Evolutionary conservation across 257 asterid genomes (phyloP), one percentile per base, ranked within the genome.

Genomic region (Lavandula angustifolia): DNA sequence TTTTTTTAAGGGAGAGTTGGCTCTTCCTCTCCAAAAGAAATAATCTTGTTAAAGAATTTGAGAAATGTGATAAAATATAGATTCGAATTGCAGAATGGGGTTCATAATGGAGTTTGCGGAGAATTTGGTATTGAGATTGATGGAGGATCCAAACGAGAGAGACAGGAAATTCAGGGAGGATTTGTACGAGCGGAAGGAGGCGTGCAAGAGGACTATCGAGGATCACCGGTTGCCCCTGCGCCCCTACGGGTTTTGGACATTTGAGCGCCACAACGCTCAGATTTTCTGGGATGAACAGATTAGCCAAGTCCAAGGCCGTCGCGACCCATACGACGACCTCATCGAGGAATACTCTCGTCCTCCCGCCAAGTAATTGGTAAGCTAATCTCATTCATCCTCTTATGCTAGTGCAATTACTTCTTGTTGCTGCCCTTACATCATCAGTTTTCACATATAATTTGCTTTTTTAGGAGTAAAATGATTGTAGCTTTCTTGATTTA

Each of bases 41-140:
- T 12, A 41, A 60, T 7, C 33, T 9, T 3, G 7, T 43, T 34
- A 11, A 31, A 43, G 11, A 1, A 3, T 12, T 2, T 32, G 16
- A 32, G 16, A 13, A 32, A 42, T 12, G 16, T 12, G 48, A 42
- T 11, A 42, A 10, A 42, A 3, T 42, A 3, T 3, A 3, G 3
- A 4, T 3, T 42, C 6, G 4, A 7, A 6, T 9, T 7, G 42
- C 3, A 18, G 9, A 73, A 73, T 73, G 96, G 87, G 81, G 55
- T 89, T 87, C 66, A 81, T 90, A 55, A 87, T 87, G 97, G 97
- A 91, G 75, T 85, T 91, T 78, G 95, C 95, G 0, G 96, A 91
- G 80, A 85, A 85, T 72, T 70, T 85, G 75, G 41, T 90, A 33
- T 75, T 91, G 63, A 79, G 92, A 31, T 5, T 90, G 78, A 87